Evolutionary conservation across 1,284 basidiomycete species (phyloP).

Genomic region (Moesziomyces sp.): DNA sequence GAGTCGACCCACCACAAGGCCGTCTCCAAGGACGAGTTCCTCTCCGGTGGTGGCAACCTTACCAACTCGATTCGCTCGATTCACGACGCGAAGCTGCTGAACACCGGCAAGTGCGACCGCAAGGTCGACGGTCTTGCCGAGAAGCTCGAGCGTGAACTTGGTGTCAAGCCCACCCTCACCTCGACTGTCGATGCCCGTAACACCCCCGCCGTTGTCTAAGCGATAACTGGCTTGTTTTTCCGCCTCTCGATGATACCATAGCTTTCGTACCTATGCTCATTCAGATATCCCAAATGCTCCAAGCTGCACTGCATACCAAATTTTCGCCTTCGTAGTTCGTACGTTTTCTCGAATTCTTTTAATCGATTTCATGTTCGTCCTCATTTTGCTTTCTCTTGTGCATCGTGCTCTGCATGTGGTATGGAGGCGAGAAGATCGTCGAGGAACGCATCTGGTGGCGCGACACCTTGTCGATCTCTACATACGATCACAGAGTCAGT

Average conservation of each 20-base stretch:
- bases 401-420: background rate
- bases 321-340: background rate
- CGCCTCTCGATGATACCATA: background rate
- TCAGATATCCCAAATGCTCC: background rate
- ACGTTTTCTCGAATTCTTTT: background rate
- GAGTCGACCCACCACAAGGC: slow-evolving; percentile 63
- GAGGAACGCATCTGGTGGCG: slow-evolving; percentile 44
- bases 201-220: slow-evolving; percentile 20
- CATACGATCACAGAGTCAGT: background rate
- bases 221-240: too few species aligned
- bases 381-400: background rate
- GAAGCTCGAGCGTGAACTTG: slow-evolving; percentile 51
- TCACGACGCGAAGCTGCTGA: slow-evolving; percentile 56
- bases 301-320: background rate
- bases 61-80: slow-evolving; percentile 42
- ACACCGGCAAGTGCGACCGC: slow-evolving; percentile 60
- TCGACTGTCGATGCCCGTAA: slow-evolving; percentile 5
- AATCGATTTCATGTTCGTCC: background rate
- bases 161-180: slow-evolving; percentile 22
- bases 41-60: slow-evolving; percentile 59
- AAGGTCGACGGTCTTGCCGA: slow-evolving; percentile 59
- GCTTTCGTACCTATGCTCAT: background rate
- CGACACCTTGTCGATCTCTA: slow-evolving; percentile 45
- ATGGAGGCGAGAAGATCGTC: slow-evolving; percentile 10
- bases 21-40: slow-evolving; percentile 61